These are phyloP conservation scores for Mrakia hoshinonis DNA, from an alignment of 768 basidiomycete genomes.

Conservation along the genomic window DNA sequence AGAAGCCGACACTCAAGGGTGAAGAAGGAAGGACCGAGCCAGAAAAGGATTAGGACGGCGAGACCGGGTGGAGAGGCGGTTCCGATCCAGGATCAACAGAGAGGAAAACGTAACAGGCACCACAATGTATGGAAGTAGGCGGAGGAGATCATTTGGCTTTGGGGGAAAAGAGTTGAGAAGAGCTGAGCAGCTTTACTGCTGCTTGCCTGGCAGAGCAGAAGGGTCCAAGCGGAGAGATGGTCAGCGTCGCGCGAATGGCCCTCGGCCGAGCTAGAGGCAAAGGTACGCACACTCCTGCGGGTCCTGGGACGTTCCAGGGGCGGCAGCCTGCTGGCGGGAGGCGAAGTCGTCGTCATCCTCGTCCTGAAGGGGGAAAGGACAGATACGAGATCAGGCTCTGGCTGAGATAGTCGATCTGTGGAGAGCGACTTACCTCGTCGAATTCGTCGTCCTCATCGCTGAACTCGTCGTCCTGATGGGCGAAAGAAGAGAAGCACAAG, in stretches of 20 bases:
- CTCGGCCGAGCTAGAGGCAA: too few species aligned
- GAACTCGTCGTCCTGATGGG: slow-evolving; percentile 34
- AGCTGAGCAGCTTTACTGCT: not conserved
- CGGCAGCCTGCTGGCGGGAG: not conserved
- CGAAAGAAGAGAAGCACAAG: slow-evolving; percentile 10
- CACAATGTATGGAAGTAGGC: too few species aligned
- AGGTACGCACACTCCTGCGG: slow-evolving; percentile 22
- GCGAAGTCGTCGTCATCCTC: slow-evolving; percentile 18
- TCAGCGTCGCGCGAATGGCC: too few species aligned
- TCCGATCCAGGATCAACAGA: too few species aligned
- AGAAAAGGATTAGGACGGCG: too few species aligned
- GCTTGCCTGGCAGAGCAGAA: not conserved
- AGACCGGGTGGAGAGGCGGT: too few species aligned
- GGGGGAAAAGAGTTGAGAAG: too few species aligned
- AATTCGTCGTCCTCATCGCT: slow-evolving; percentile 10
- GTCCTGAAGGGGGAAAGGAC: slow-evolving; percentile 16
- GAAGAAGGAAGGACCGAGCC: too few species aligned
- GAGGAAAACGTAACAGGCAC: too few species aligned
- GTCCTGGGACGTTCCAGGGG: slow-evolving; percentile 17
- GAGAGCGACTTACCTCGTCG: not conserved
- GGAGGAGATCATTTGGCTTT: too few species aligned
- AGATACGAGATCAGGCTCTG: not conserved
- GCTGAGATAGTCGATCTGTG: not conserved
- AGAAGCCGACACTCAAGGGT: too few species aligned
- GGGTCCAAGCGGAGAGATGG: not conserved